Percentiles rank a stretch among this genome's conserved stretches.
Conservation (phyloP, 805 yeast genomes). For the Vanderwaltozyma yarrowii region DNA sequence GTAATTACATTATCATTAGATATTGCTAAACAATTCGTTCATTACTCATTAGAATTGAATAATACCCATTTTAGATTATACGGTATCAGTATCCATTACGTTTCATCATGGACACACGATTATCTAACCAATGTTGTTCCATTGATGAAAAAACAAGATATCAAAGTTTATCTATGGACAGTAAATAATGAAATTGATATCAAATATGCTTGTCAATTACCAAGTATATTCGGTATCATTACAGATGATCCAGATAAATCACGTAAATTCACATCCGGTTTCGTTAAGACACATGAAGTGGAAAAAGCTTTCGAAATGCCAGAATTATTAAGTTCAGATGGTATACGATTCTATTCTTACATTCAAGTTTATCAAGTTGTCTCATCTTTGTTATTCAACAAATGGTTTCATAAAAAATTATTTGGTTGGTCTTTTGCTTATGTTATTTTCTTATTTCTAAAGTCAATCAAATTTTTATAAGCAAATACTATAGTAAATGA, state of each 20-base stretch:
- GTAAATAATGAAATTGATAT: conserved; percentile 31
- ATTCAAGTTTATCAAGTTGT: conserved; percentile 13
- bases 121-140: conserved; percentile 25
- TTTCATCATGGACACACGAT: conserved; percentile 37
- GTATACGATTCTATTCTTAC: conserved; percentile 18
- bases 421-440: conserved; percentile 18
- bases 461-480: conserved; percentile 11
- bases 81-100: conserved; percentile 42
- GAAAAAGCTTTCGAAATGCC: conserved; percentile 11
- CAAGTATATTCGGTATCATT: conserved; percentile 22
- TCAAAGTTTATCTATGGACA: conserved; percentile 43
- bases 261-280: conserved; percentile 7
- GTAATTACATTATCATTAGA: conserved; percentile 30
- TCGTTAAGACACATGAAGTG: not conserved
- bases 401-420: conserved; percentile 19
- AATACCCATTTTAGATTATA: conserved; percentile 39
- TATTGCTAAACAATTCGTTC: conserved; percentile 24
- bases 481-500: no score
- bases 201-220: conserved; percentile 20
- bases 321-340: conserved; percentile 11
- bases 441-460: conserved; percentile 12
- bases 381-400: conserved; percentile 12
- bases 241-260: conserved; percentile 24
- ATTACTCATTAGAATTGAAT: conserved; percentile 31
- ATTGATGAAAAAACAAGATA: conserved; percentile 23